These are phyloP conservation scores for Mortierella alpina DNA, from an alignment of 192 early-diverging fungal genomes.

Conservation along the genomic window DNA sequence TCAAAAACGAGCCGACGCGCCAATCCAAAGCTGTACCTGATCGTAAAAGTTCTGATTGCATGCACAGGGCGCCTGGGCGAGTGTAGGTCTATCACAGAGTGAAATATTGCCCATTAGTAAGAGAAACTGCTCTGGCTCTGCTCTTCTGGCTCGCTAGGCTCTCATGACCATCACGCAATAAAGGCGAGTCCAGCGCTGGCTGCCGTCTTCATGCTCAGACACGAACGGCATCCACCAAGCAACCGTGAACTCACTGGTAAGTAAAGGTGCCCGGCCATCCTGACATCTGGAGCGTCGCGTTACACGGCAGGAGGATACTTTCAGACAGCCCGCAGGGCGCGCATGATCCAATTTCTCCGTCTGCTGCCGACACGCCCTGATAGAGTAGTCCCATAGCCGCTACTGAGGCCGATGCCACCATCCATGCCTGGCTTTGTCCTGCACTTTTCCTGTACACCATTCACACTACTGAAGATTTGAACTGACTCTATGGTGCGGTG, in stretches of 20 bases:
- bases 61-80: constrained; percentile 17
- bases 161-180: not conserved
- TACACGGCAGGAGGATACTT: constrained; percentile 5
- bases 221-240: not conserved
- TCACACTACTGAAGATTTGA: not conserved
- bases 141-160: too few species aligned
- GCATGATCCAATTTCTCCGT: constrained; percentile 5
- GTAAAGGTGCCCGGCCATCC: constrained; percentile 20
- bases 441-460: not conserved
- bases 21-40: constrained; percentile 11
- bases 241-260: constrained; percentile 26
- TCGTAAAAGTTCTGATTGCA: constrained; percentile 32
- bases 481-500: not conserved
- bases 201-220: not conserved
- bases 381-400: not conserved
- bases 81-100: constrained; percentile 5
- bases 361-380: constrained; percentile 11
- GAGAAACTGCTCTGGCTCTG: not conserved
- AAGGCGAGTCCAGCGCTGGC: not conserved
- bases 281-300: constrained; percentile 2
- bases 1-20: not conserved
- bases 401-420: constrained; percentile 3
- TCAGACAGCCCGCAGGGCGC: constrained; percentile 17
- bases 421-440: constrained; percentile 1
- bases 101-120: not conserved